Base-by-base conservation (phyloP, 1,139 yeast species). In the Nadsonia commutata region DNA sequence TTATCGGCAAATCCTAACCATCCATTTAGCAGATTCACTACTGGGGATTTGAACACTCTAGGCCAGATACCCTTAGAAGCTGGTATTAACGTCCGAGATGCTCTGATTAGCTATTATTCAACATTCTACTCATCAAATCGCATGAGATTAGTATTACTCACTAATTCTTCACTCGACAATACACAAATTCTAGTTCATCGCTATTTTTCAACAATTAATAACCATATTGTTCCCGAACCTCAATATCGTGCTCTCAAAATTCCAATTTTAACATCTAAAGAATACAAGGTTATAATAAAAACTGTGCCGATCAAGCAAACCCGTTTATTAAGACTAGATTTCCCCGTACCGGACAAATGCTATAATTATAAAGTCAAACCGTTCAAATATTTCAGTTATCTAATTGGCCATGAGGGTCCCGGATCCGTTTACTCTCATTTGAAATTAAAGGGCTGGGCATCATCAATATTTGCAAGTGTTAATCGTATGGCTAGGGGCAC, bases 341-440 rank as follows among this genome's bases (percentile, higher is more conserved):
- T 90, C 58, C 68, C 75, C 47, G 72, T 83, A n/a, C 95, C 95
- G 1, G 88, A 83, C 55, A 80, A 78, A 53, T 68, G 71, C 47
- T 62, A 63, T n/a, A 62, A 70, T 43, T 82, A 88, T 83, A 71
- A 72, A 41, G 68, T 72, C 23, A 76, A 76, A 52, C 94, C 96
- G 0, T 69, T 73, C 9, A 72, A 71, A 43, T 82, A 85, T 59
- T 72, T 68, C 51, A 73, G 88, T 19, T 95, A 86, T 58, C 67
- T 90, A 45, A 63, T 90, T 46, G 97, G 98, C 31, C 97, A 90
- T 59, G 97, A 90, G 64, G 84, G 85, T 43, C 70, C 77, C 43
- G 97, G 97, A 1, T 84, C 95, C 1, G 62, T 90, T 17, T 67
- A 84, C 36, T 72, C 78, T 44, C 71, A 69, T 50, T 70, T 88